A percentile compares a stretch with the other conserved stretches of the same genome.
Conservation (phyloP, 2,329 filamentous ascomycete genomes). For the Pseudogymnoascus sp. region DNA sequence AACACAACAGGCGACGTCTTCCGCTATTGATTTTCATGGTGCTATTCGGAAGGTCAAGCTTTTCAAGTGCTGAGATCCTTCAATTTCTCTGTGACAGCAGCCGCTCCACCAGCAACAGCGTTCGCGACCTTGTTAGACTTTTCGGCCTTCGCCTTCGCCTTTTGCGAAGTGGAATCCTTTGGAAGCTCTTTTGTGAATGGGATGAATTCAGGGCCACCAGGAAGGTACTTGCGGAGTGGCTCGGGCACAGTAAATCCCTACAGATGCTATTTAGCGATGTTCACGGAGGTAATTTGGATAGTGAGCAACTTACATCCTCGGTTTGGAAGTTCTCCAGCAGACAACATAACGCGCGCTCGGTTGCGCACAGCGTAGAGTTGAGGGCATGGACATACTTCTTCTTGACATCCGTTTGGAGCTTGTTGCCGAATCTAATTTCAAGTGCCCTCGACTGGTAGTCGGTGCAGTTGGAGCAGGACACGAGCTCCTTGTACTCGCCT, state of each 20-base stretch:
- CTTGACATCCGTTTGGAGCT: constrained; percentile 73
- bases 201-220: constrained; percentile 81
- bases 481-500: constrained; percentile 96
- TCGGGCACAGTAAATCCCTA: constrained; percentile 74
- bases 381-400: constrained; percentile 95
- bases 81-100: constrained; percentile 30
- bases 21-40: background rate
- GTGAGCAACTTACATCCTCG: constrained; percentile 54
- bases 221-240: constrained; percentile 80
- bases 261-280: constrained; percentile 19
- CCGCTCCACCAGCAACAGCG: constrained; percentile 19
- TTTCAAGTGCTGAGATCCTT: constrained; percentile 24
- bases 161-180: constrained; percentile 62
- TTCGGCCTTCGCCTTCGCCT: constrained; percentile 35
- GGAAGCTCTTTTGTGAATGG: constrained; percentile 80
- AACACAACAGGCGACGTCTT: background rate
- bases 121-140: constrained; percentile 26
- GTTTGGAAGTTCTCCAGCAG: constrained; percentile 96
- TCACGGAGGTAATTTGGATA: background rate
- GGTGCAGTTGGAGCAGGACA: constrained; percentile 95
- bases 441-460: constrained; percentile 94
- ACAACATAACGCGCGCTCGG: constrained; percentile 87
- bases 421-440: constrained; percentile 84
- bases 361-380: constrained; percentile 85
- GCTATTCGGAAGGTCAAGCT: background rate